phyloP scores from a whole-genome alignment of 352 stramenopile species.

The Thalassiosira sp. region DNA sequence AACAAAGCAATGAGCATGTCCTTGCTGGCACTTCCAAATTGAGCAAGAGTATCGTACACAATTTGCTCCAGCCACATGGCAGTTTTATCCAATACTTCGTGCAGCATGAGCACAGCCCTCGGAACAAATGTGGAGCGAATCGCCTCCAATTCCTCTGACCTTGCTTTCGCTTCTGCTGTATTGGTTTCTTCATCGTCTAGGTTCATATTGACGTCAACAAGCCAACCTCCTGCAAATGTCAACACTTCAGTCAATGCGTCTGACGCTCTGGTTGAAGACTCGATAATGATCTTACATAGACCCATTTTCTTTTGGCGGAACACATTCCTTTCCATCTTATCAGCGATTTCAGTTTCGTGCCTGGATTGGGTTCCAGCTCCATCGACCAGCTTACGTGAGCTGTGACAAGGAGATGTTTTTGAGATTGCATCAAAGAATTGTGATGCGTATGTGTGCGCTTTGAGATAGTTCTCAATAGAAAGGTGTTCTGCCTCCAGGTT shows the following conservation, averaged over 20 bases:
- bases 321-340: slow-evolving; percentile 52
- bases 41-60: slow-evolving; percentile 53
- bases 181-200: slow-evolving; percentile 30
- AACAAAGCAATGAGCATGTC: slow-evolving; percentile 53
- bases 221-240: slow-evolving; percentile 67
- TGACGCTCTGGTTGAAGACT: slow-evolving; percentile 50
- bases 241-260: slow-evolving; percentile 62
- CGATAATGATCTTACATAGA: slow-evolving; percentile 55
- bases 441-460: slow-evolving; percentile 57
- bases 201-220: slow-evolving; percentile 48
- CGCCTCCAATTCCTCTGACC: slow-evolving; percentile 50
- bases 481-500: slow-evolving; percentile 61
- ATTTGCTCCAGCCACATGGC: slow-evolving; percentile 67
- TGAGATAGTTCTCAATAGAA: slow-evolving; percentile 60
- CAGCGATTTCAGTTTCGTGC: slow-evolving; percentile 49
- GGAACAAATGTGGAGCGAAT: slow-evolving; percentile 61
- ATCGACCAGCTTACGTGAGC: slow-evolving; percentile 11
- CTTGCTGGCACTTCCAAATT: slow-evolving; percentile 39
- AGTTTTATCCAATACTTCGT: slow-evolving; percentile 70
- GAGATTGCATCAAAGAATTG: slow-evolving; percentile 61
- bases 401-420: slow-evolving; percentile 41
- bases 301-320: slow-evolving; percentile 52
- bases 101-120: slow-evolving; percentile 57
- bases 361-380: slow-evolving; percentile 5
- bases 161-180: slow-evolving; percentile 21